Evolutionary conservation across 495 filamentous ascomycete species (phyloP).

Genomic region (Sphaerosporella brunnea): DNA sequence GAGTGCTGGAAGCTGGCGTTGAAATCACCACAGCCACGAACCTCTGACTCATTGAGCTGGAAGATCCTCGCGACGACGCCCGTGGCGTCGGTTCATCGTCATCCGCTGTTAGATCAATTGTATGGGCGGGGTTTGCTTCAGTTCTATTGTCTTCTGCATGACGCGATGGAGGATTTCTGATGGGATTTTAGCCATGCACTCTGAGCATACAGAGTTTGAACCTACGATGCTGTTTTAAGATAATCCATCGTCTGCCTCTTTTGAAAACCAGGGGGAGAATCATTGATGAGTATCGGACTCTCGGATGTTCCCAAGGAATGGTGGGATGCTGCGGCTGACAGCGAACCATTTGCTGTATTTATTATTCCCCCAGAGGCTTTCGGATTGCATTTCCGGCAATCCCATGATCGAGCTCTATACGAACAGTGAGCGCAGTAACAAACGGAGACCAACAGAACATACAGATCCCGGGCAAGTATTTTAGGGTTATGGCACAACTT

Average conservation of each 20-base stretch:
- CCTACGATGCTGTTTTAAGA: too few relatives aligned
- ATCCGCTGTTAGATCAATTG: neutral
- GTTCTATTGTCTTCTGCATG: neutral
- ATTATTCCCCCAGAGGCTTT: neutral
- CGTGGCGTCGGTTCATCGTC: neutral
- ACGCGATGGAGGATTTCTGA: neutral
- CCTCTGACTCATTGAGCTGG: too few relatives aligned
- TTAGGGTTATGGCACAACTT: constrained; percentile 17
- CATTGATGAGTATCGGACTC: too few relatives aligned
- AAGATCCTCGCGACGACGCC: too few relatives aligned
- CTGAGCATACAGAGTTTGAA: too few relatives aligned
- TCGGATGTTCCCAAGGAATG: neutral
- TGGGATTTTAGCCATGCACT: neutral
- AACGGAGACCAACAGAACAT: neutral
- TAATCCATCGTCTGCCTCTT: too few relatives aligned
- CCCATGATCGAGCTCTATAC: too few relatives aligned
- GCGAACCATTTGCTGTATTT: neutral
- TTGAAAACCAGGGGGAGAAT: too few relatives aligned
- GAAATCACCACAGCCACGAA: neutral
- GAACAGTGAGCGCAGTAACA: neutral
- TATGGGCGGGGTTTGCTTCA: neutral
- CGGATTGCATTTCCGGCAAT: too few relatives aligned
- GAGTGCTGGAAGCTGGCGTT: neutral
- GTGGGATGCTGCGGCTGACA: neutral
- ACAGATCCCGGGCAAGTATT: neutral